These are phyloP conservation scores for Oleoguttula mirabilis DNA, from an alignment of 495 filamentous ascomycete species.

Conservation along the genomic window DNA sequence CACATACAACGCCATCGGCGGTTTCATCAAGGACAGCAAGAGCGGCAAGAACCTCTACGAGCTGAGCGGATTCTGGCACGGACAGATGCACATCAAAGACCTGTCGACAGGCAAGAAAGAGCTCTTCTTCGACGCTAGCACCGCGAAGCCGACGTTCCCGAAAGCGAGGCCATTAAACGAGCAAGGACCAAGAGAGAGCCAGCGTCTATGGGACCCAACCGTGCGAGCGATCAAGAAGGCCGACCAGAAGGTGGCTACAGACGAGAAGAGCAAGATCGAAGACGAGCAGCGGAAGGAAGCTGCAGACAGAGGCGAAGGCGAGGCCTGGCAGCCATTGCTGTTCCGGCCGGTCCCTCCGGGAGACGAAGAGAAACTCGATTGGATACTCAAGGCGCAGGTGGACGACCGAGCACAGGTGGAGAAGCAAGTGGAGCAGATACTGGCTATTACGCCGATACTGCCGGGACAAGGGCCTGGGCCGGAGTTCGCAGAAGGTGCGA, in stretches of 20 bases:
- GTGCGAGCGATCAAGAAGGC: constrained; percentile 65
- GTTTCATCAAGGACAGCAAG: constrained; percentile 78
- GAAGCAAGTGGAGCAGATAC: constrained; percentile 70
- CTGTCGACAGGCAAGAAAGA: constrained; percentile 72
- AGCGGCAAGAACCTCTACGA: constrained; percentile 81
- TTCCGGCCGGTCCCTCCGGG: constrained; percentile 70
- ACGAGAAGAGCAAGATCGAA: constrained; percentile 90
- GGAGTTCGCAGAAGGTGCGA: no score
- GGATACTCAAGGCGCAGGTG: constrained; percentile 85
- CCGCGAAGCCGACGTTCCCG: constrained; percentile 63
- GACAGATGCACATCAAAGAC: constrained; percentile 83
- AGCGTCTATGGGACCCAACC: constrained; percentile 71
- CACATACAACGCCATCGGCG: constrained; percentile 91
- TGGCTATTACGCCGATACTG: constrained; percentile 75
- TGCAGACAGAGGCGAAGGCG: constrained; percentile 67
- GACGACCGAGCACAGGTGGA: constrained; percentile 47
- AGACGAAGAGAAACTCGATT: constrained; percentile 82
- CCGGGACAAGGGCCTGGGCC: constrained; percentile 46
- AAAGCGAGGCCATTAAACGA: constrained; percentile 66
- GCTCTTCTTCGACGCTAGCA: constrained; percentile 74
- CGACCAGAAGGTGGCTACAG: constrained; percentile 82
- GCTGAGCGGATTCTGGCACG: constrained; percentile 83
- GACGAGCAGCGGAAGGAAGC: constrained; percentile 84
- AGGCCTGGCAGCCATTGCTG: constrained; percentile 80
- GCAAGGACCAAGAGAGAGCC: constrained; percentile 83